Conservation (phyloP, 164 flowering plant genomes). For the Vitis riparia region DNA sequence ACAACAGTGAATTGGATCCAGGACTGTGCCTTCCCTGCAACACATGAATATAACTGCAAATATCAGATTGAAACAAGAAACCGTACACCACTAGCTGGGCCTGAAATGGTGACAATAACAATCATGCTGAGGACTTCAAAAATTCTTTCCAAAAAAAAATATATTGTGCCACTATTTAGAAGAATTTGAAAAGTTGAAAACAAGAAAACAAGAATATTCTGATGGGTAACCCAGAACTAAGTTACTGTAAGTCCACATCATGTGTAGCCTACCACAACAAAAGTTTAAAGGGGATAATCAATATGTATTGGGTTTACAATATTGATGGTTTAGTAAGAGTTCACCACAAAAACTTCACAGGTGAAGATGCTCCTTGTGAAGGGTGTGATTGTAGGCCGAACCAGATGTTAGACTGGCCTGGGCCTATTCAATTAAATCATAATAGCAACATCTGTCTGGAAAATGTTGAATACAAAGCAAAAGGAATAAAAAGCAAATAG, state of each 20-base stretch:
- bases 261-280: neutral
- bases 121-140: neutral
- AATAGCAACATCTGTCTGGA: neutral
- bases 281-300: neutral
- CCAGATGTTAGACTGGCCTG: neutral
- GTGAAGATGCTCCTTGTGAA: neutral
- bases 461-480: neutral
- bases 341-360: neutral
- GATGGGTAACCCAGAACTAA: neutral
- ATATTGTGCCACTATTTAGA: neutral
- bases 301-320: neutral
- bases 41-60: conserved; percentile 2
- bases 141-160: neutral
- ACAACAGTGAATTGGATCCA: conserved; percentile 34
- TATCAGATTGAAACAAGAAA: neutral
- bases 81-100: neutral
- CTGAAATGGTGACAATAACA: neutral
- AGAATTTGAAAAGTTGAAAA: neutral
- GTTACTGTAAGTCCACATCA: neutral
- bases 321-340: neutral
- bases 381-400: neutral
- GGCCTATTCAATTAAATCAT: neutral
- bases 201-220: neutral
- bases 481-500: neutral
- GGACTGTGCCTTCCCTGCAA: conserved; percentile 58